Evolutionary conservation across 176 grass and related monocot genomes (phyloP).

Genomic region (Carex littledalei): DNA sequence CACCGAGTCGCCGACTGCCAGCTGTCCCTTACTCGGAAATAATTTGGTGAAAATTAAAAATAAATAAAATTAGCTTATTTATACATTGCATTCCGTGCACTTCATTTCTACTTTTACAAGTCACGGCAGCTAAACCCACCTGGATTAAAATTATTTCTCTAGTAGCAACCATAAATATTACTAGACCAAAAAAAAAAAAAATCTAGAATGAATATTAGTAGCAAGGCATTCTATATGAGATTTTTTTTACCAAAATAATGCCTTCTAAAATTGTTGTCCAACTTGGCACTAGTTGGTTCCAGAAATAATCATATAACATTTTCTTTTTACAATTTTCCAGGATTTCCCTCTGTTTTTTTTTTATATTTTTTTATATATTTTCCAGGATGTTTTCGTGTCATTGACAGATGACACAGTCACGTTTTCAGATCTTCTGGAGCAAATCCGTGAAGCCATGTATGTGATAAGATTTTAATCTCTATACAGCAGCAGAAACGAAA

Average conservation of each 20-base stretch:
- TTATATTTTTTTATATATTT: neutral
- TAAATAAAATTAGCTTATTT: neutral
- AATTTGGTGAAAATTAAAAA: neutral
- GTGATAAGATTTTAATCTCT: too few species aligned
- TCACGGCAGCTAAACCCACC: neutral
- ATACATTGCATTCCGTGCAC: neutral
- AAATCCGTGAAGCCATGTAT: neutral
- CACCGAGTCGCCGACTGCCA: neutral
- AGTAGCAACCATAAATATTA: neutral
- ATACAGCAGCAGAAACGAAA: neutral
- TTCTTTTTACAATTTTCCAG: neutral
- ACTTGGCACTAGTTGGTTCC: neutral
- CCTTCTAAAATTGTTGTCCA: neutral
- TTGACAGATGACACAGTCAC: neutral
- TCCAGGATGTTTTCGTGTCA: conserved; percentile 7
- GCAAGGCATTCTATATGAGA: neutral
- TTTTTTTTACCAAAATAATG: neutral
- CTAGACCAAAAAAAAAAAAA: neutral
- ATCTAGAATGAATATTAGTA: neutral
- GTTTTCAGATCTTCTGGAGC: neutral
- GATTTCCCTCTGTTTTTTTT: neutral
- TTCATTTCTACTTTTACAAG: conserved; percentile 1
- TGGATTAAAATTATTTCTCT: neutral
- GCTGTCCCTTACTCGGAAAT: conserved; percentile 11
- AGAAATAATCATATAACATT: neutral